Evolutionary conservation across 2,329 filamentous ascomycete genomes (phyloP), one percentile per base, ranked within the genome.

Genomic region (Phyllosticta citribraziliensis): DNA sequence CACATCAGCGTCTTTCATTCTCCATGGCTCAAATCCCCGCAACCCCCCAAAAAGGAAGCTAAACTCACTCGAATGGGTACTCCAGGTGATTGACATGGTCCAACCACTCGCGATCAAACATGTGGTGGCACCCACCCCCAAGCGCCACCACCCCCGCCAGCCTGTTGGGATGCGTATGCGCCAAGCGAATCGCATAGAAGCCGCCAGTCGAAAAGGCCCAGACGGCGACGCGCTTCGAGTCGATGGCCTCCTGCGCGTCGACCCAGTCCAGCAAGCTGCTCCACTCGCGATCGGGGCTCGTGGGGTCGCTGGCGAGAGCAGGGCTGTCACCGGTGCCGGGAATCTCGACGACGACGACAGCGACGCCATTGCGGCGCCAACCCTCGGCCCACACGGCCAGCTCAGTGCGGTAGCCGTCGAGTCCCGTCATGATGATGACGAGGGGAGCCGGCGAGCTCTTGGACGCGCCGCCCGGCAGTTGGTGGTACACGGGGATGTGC

Each of bases 401-500:
- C 63, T 84, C 82, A 2, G 82, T 83, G 55, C 82, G 74, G 69
- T 84, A 84, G 10, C 82, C 82, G 62, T 85, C 82, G 0, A 85
- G 76, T 0, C 82, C 82, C 0, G 81, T 84, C 70, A 84, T 79
- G 61, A 85, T 80, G 40, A 84, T 70, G 2, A 85, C 73, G 14
- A 79, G 72, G 0, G 82, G 82, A 0, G 76, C 78, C 0, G 78
- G 80, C 4, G 74, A 74, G 2, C 72, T 66, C 0, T 70, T 69
- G 0, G 71, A 71, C 0, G 79, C 78, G 10, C 71, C 67, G 1
- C 74, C 71, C 0, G 88, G 87, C 0, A 85, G 67, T 6, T 88
- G 82, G 63, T 88, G 79, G 70, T 88, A 89, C 14, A 85, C 79
- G 1, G 86, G 85, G 58, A 91, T 85, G 0, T 69, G 61, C 1